Conservation (phyloP, 192 early-diverging fungal genomes). For the Obelidium mucronatum region DNA sequence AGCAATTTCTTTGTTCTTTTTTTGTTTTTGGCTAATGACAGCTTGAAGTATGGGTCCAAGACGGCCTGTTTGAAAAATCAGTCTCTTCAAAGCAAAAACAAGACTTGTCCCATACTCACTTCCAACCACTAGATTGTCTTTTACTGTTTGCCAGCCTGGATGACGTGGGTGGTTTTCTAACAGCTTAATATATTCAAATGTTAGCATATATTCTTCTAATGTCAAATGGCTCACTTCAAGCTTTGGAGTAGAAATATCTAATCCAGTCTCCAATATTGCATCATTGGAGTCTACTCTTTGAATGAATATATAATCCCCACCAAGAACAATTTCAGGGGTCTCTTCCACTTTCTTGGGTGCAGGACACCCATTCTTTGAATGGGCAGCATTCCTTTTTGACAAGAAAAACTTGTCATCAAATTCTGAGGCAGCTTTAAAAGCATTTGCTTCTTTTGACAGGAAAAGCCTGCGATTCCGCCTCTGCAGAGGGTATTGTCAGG, state of each 20-base stretch:
- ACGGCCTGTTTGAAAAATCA: not conserved
- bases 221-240: not conserved
- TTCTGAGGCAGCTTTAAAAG: conserved; percentile 21
- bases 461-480: conserved; percentile 46
- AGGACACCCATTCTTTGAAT: not conserved
- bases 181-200: not conserved
- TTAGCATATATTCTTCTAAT: too few relatives aligned
- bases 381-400: conserved; percentile 25
- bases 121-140: conserved; percentile 10
- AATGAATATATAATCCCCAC: conserved; percentile 11
- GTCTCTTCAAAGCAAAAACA: not conserved
- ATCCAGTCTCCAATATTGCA: not conserved
- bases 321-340: not conserved
- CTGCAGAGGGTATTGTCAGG: too few relatives aligned
- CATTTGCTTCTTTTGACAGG: conserved; percentile 39
- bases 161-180: not conserved
- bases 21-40: too few relatives aligned
- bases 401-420: conserved; percentile 30
- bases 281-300: conserved; percentile 1
- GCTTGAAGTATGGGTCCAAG: not conserved
- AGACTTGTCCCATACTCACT: too few relatives aligned
- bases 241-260: conserved; percentile 19
- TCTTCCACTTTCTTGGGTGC: not conserved
- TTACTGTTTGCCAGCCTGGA: conserved; percentile 21
- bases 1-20: not conserved